Base-by-base conservation (phyloP, 1,139 yeast genomes). In the Sugiyamaella sp. region DNA sequence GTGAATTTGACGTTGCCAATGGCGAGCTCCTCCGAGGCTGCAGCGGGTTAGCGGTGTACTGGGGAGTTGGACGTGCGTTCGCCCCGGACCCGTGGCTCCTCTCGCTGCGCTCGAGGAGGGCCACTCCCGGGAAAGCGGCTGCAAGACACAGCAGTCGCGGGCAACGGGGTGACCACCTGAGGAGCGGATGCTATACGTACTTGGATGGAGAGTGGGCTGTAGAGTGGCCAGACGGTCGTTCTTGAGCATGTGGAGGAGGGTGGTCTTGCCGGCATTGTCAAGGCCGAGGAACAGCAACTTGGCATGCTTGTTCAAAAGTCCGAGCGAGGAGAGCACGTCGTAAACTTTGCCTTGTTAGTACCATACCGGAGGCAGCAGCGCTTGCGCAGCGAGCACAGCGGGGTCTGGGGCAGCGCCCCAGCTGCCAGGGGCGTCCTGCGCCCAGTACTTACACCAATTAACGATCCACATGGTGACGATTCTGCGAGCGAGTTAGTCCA, bases 261-360 rank as follows among this genome's bases (percentile, higher is more conserved):
- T 93, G 54, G 99, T 93, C 73, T 93, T 93, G 72, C 99, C 99
- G 51, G 99, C 99, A 69, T 95, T 95, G 74, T 93, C 99, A 64
- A 93, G 84, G 57, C 99, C 99, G 60, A 93, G 81, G 74, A 93
- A 93, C 70, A 93, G 81, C 66, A 93, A 80, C 76, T 93, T 93
- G 69, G 98, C 99, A 72, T 91, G 97, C 77, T 93, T 93, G 78
- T 95, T 93, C 93, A 96, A 86, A 68, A 93, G 82, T 60, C 99
- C 99, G 63, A 93, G 81, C 50, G 96, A 88, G 66, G 97, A 88
- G 69, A 93, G 82, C 58, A 90, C 85, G 72, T 91, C 97, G 80
- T 89, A 96, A 77, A 93, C 45, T 48, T n/a, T n/a, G n/a, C n/a
- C n/a, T n/a, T n/a, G n/a, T n/a, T n/a, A n/a, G n/a, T n/a, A n/a